Evolutionary conservation across 441 rosid species (phyloP).

Genomic region (Gossypium laxum): DNA sequence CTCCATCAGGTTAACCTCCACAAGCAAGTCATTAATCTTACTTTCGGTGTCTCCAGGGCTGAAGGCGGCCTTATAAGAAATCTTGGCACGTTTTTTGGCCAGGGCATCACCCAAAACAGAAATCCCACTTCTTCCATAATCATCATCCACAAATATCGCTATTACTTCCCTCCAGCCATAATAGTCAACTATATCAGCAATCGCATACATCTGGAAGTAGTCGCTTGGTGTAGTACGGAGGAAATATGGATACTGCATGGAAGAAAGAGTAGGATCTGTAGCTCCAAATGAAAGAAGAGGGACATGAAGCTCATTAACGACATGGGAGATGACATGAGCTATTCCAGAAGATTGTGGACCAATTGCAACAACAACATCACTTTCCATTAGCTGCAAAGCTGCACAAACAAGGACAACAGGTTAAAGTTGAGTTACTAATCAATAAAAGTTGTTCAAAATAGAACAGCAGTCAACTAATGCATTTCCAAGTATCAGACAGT

Average conservation of each 20-base stretch:
- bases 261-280: constrained; percentile 77
- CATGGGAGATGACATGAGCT: constrained; percentile 74
- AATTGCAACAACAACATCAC: constrained; percentile 53
- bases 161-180: constrained; percentile 69
- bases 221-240: constrained; percentile 69
- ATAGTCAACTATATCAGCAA: constrained; percentile 55
- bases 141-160: constrained; percentile 77
- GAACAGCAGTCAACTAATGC: background rate
- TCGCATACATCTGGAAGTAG: constrained; percentile 69
- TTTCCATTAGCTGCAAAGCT: constrained; percentile 85
- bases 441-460: background rate
- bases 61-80: constrained; percentile 65
- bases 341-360: constrained; percentile 93
- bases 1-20: constrained; percentile 53
- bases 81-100: constrained; percentile 57
- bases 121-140: constrained; percentile 75
- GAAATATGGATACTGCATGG: constrained; percentile 69
- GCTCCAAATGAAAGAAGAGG: constrained; percentile 83
- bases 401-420: constrained; percentile 26
- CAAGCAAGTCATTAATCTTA: constrained; percentile 44
- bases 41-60: constrained; percentile 40
- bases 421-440: constrained; percentile 1
- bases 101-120: constrained; percentile 67
- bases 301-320: constrained; percentile 69
- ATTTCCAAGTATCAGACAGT: background rate